Percentiles rank a stretch among this genome's conserved stretches.
Evolutionary conservation across 768 basidiomycete genomes (phyloP).

Genomic region (Termitomyces heimii): DNA sequence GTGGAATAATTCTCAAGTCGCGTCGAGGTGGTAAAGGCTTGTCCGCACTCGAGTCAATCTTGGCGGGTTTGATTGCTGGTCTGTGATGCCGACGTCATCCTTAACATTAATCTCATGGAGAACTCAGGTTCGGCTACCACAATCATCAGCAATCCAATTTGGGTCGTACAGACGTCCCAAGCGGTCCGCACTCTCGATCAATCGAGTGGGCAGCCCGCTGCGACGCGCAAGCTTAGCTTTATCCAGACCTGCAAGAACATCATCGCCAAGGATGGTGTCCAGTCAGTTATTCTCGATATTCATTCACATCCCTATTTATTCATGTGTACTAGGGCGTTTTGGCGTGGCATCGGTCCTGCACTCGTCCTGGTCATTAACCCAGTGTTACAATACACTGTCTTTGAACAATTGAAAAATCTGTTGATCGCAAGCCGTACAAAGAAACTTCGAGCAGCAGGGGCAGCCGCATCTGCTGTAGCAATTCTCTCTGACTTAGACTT

Average conservation of each 20-base stretch:
- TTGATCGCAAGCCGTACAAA: slow-evolving; percentile 59
- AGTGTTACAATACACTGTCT: slow-evolving; percentile 89
- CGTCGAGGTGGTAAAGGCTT: slow-evolving; percentile 62
- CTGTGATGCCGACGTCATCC: slow-evolving; percentile 4
- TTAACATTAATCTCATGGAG: not conserved
- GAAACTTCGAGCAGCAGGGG: slow-evolving; percentile 42
- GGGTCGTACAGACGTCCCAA: slow-evolving; percentile 94
- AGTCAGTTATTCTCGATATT: slow-evolving; percentile 21
- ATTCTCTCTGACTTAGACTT: slow-evolving; percentile 81
- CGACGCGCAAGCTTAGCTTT: slow-evolving; percentile 47
- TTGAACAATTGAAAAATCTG: slow-evolving; percentile 91
- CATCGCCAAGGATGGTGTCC: slow-evolving; percentile 61
- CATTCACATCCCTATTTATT: not conserved
- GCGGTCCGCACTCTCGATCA: slow-evolving; percentile 54
- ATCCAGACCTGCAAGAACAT: slow-evolving; percentile 66
- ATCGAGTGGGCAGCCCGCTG: slow-evolving; percentile 21
- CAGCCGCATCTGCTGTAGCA: slow-evolving; percentile 35
- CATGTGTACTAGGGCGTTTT: slow-evolving; percentile 56
- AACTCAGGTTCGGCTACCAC: slow-evolving; percentile 81
- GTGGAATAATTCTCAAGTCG: slow-evolving; percentile 49
- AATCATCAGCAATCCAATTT: slow-evolving; percentile 88
- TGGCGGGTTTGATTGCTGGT: slow-evolving; percentile 87
- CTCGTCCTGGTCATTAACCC: slow-evolving; percentile 92
- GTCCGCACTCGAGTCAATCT: slow-evolving; percentile 82
- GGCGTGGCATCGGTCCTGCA: slow-evolving; percentile 93